A percentile compares a stretch with the other conserved stretches of the same genome.
Conservation (phyloP, 1,284 basidiomycete genomes). For the Erythrobasidium hasegawianum region DNA sequence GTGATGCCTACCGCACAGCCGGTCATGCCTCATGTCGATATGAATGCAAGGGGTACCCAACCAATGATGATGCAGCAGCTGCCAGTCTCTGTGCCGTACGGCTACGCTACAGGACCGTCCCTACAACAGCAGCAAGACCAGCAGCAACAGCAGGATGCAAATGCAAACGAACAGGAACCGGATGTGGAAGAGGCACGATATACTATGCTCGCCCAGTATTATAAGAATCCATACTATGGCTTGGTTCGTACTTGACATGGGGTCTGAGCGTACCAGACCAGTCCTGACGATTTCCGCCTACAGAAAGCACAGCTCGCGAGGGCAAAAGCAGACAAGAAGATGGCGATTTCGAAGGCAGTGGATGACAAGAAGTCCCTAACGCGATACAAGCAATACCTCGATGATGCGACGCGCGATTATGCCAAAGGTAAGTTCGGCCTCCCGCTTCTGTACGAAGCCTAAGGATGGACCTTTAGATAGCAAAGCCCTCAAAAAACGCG, state of each 20-base stretch:
- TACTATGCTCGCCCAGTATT: conserved; percentile 4
- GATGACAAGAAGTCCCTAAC: neutral
- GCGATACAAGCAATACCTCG: neutral
- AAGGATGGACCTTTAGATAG: no score
- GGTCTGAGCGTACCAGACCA: no score
- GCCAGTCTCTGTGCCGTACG: neutral
- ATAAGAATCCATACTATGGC: neutral
- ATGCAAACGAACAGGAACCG: no score
- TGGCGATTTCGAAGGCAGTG: neutral
- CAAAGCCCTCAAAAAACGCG: neutral
- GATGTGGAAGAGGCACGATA: neutral
- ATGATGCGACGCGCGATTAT: neutral
- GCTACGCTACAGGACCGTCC: no score
- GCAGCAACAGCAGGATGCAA: no score
- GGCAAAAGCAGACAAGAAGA: neutral
- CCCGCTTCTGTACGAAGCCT: no score
- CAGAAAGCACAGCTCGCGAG: conserved; percentile 1
- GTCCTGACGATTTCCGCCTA: no score
- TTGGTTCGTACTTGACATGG: no score
- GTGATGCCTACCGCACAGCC: no score
- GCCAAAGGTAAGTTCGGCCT: no score
- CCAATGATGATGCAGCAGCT: neutral
- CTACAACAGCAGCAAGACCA: neutral
- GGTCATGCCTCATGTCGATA: no score
- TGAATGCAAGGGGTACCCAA: neutral